Conservation (phyloP, 148 eudicot genomes). For the Rhododendron mucronatum region DNA sequence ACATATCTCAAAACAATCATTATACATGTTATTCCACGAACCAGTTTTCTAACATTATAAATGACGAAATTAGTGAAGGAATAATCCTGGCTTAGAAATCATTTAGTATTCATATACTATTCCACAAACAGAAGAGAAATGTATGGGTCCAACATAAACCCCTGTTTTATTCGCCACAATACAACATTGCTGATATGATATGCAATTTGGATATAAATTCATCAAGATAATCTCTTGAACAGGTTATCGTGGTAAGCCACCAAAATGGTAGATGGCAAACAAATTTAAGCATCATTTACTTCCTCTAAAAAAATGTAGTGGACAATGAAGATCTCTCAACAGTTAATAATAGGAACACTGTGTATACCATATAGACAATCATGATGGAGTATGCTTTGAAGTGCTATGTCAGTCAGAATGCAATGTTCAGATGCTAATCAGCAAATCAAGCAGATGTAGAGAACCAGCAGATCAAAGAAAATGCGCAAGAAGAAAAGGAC, state of each 20-base stretch:
- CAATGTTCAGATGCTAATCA: background rate
- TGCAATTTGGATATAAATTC: background rate
- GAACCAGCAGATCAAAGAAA: background rate
- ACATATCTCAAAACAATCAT: constrained; percentile 49
- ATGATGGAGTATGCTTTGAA: background rate
- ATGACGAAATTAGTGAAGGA: background rate
- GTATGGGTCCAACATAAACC: background rate
- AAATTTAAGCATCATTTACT: background rate
- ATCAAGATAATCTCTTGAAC: background rate
- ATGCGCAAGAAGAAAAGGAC: background rate
- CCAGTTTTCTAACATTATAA: background rate
- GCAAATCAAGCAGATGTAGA: background rate
- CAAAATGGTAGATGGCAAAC: background rate
- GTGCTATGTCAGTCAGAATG: background rate
- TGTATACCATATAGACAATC: background rate
- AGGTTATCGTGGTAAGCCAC: background rate
- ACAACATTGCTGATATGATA: background rate
- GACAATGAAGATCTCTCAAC: background rate
- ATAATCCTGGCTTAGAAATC: background rate
- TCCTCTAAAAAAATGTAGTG: background rate
- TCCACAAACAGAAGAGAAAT: background rate
- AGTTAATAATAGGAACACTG: background rate
- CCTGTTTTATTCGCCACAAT: background rate
- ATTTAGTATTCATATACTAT: background rate
- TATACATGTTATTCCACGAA: constrained; percentile 6